phyloP scores from a whole-genome alignment of 768 basidiomycete species.

The Leccinum disarticulatum region DNA sequence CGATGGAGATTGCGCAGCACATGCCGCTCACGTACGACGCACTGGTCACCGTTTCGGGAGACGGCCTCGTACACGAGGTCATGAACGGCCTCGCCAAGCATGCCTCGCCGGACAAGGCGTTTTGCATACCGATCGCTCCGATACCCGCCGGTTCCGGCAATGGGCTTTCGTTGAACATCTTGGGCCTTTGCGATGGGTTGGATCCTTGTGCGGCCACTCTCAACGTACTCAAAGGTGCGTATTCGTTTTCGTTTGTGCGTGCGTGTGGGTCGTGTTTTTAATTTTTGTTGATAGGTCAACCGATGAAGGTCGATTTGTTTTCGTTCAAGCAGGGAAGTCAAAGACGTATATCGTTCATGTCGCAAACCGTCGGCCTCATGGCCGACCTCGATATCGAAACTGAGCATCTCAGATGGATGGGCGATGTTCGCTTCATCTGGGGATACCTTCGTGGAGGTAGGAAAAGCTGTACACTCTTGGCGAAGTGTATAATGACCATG shows the following conservation, averaged over 20 bases:
- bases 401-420: constrained; percentile 85
- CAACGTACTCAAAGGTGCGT: constrained; percentile 73
- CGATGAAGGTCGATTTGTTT: constrained; percentile 76
- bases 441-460: constrained; percentile 71
- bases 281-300: constrained; percentile 46
- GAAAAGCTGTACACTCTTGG: constrained; percentile 13
- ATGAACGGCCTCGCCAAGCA: constrained; percentile 80
- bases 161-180: constrained; percentile 67
- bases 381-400: constrained; percentile 85
- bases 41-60: constrained; percentile 75
- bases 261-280: background rate
- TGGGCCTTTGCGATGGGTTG: constrained; percentile 67
- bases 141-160: constrained; percentile 86
- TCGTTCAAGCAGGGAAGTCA: constrained; percentile 70
- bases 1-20: constrained; percentile 57
- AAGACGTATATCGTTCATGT: constrained; percentile 74
- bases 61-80: constrained; percentile 81
- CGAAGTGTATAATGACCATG: background rate
- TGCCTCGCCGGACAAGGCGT: constrained; percentile 54
- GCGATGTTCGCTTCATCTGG: constrained; percentile 71
- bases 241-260: background rate
- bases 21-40: constrained; percentile 67
- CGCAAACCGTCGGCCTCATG: constrained; percentile 80
- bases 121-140: constrained; percentile 69
- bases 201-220: constrained; percentile 72